These are phyloP conservation scores for Rhynchosporium secalis DNA, from an alignment of 2,329 filamentous ascomycete species.

Conservation along the genomic window DNA sequence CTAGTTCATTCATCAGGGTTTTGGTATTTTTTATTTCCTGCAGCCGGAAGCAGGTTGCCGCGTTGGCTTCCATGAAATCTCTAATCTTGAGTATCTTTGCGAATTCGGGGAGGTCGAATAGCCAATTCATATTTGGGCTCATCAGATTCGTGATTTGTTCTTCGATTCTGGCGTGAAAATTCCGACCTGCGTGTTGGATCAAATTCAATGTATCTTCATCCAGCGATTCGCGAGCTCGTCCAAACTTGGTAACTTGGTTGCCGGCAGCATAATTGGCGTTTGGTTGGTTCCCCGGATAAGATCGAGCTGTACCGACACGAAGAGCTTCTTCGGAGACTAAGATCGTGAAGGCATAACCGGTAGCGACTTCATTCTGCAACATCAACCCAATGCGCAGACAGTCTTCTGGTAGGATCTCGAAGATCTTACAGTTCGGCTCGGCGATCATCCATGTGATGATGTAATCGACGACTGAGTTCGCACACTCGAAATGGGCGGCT, in stretches of 20 bases:
- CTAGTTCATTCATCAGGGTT: conserved; percentile 11
- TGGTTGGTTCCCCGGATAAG: neutral
- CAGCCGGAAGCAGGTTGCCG: neutral
- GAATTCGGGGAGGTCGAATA: conserved; percentile 39
- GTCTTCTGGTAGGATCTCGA: conserved; percentile 64
- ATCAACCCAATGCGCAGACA: conserved; percentile 56
- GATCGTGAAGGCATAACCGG: conserved; percentile 55
- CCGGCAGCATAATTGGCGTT: neutral
- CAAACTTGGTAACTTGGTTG: conserved; percentile 42
- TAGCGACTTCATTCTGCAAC: conserved; percentile 46
- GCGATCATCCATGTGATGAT: conserved; percentile 60
- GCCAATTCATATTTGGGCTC: conserved; percentile 43
- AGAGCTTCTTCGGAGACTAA: conserved; percentile 64
- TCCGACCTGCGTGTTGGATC: conserved; percentile 58
- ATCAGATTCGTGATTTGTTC: conserved; percentile 40
- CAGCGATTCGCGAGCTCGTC: conserved; percentile 49
- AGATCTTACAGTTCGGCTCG: conserved; percentile 55
- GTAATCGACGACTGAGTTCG: conserved; percentile 47
- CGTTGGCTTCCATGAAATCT: conserved; percentile 1
- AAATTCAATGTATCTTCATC: conserved; percentile 57
- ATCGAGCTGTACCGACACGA: conserved; percentile 18
- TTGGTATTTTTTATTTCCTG: neutral
- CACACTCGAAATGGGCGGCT: conserved; percentile 58
- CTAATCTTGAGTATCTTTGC: conserved; percentile 32
- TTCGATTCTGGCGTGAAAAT: conserved; percentile 51